phyloP scores from a whole-genome alignment of 1,284 basidiomycete genomes.

The Athelia sp. region DNA sequence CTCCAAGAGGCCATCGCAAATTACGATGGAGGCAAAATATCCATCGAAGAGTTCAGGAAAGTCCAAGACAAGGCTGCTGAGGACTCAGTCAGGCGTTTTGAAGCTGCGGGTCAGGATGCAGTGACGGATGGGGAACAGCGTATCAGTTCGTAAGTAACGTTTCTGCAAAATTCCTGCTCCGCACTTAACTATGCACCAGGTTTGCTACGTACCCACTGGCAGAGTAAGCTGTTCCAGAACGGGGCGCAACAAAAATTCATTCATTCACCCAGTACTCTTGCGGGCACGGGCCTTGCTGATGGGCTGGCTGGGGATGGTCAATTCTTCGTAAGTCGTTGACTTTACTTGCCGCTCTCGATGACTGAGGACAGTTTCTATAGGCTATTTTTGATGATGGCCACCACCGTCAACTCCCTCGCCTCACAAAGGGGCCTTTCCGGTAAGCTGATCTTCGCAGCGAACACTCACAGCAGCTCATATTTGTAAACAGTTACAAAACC shows the following conservation, averaged over 20 bases:
- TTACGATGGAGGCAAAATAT: conserved; percentile 15
- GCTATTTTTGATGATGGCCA: conserved; percentile 16
- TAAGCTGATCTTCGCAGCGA: neutral
- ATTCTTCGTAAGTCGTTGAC: conserved; percentile 4
- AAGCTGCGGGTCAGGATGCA: conserved; percentile 12
- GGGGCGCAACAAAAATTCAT: neutral
- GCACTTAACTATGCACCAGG: neutral
- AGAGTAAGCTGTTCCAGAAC: conserved; percentile 4
- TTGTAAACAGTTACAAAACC: conserved; percentile 7
- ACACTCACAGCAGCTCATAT: neutral
- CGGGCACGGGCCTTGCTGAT: conserved; percentile 14
- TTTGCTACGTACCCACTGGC: conserved; percentile 16
- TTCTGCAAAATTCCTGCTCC: neutral
- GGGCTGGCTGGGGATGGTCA: conserved; percentile 13
- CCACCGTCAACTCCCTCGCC: conserved; percentile 13
- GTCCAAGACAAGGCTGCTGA: conserved; percentile 12
- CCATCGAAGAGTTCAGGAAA: conserved; percentile 8
- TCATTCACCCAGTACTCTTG: conserved; percentile 5
- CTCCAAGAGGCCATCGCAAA: conserved; percentile 13
- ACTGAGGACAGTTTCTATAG: neutral
- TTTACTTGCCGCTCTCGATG: neutral
- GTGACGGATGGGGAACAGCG: conserved; percentile 17
- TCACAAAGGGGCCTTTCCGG: conserved; percentile 15
- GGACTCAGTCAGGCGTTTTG: conserved; percentile 12
- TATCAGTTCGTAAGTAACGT: conserved; percentile 4